Conservation (phyloP, 2,329 filamentous ascomycete genomes). For the Scopulariopsis brevicaulis region DNA sequence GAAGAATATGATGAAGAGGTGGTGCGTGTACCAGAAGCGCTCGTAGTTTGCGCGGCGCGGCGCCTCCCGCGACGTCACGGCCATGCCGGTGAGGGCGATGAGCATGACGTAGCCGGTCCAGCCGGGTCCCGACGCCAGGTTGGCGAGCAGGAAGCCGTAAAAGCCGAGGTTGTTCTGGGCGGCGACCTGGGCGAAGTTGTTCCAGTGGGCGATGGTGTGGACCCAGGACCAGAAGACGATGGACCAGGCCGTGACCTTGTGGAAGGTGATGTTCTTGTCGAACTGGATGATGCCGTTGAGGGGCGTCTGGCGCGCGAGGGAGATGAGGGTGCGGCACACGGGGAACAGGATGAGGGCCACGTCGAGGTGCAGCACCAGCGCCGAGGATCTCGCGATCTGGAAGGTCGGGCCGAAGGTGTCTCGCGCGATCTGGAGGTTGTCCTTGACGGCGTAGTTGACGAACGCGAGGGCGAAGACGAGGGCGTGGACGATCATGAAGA, state of each 20-base stretch:
- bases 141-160: conserved; percentile 66
- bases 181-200: conserved; percentile 71
- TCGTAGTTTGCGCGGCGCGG: conserved; percentile 72
- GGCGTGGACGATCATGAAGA: conserved; percentile 62
- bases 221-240: conserved; percentile 84
- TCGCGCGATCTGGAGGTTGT: conserved; percentile 56
- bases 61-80: conserved; percentile 66
- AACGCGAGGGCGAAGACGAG: conserved; percentile 74
- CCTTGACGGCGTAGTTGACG: conserved; percentile 69
- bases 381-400: conserved; percentile 64
- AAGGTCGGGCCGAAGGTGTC: conserved; percentile 65
- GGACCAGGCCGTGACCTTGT: conserved; percentile 76
- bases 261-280: conserved; percentile 83
- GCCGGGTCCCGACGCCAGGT: conserved; percentile 68
- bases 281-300: conserved; percentile 81
- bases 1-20: conserved; percentile 82
- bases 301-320: conserved; percentile 66
- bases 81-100: conserved; percentile 66
- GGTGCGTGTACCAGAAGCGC: conserved; percentile 85
- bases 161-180: conserved; percentile 66
- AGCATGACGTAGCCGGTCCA: conserved; percentile 86
- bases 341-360: conserved; percentile 70
- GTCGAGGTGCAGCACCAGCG: conserved; percentile 70
- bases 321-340: conserved; percentile 76
- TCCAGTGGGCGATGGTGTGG: conserved; percentile 78